A percentile compares a stretch with the other conserved stretches of the same genome.
Conservation (phyloP, 106 monocot genomes). For the Phalaenopsis equestris region DNA sequence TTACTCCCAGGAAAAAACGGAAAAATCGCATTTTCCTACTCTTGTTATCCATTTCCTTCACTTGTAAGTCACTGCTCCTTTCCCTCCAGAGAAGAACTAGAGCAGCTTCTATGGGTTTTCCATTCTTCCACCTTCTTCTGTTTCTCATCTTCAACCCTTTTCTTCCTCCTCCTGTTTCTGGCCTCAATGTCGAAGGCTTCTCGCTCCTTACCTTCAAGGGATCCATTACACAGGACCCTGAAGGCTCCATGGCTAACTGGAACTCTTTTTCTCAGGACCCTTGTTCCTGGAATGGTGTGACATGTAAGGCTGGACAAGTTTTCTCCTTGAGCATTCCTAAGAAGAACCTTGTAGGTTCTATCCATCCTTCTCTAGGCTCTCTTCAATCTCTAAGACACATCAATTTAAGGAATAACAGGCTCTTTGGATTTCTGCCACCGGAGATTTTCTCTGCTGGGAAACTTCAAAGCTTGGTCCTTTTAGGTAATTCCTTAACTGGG, state of each 20-base stretch:
- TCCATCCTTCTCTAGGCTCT: slow-evolving; percentile 14
- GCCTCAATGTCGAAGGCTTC: slow-evolving; percentile 37
- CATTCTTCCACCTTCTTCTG: neutral
- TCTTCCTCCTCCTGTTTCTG: neutral
- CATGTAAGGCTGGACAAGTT: slow-evolving; percentile 21
- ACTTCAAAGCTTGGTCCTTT: slow-evolving; percentile 20
- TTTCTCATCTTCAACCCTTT: slow-evolving; percentile 1
- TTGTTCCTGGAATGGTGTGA: slow-evolving; percentile 70
- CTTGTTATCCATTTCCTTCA: neutral
- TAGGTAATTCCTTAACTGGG: slow-evolving; percentile 9
- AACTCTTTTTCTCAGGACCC: slow-evolving; percentile 53
- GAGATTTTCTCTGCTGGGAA: neutral
- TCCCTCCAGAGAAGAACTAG: neutral
- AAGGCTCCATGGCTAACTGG: slow-evolving; percentile 51
- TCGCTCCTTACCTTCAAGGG: slow-evolving; percentile 57
- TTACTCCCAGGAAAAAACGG: no score
- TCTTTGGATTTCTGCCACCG: slow-evolving; percentile 13
- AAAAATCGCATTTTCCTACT: neutral
- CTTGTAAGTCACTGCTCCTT: neutral
- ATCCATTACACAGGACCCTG: slow-evolving; percentile 39
- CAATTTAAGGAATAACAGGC: slow-evolving; percentile 12
- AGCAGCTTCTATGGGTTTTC: neutral
- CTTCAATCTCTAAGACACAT: slow-evolving; percentile 16
- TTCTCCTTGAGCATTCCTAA: slow-evolving; percentile 17
- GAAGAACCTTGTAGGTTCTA: neutral